Evolutionary conservation across 2,329 filamentous ascomycete genomes (phyloP), one percentile per base, ranked within the genome.

Genomic region (Epichloe brachyelytri): DNA sequence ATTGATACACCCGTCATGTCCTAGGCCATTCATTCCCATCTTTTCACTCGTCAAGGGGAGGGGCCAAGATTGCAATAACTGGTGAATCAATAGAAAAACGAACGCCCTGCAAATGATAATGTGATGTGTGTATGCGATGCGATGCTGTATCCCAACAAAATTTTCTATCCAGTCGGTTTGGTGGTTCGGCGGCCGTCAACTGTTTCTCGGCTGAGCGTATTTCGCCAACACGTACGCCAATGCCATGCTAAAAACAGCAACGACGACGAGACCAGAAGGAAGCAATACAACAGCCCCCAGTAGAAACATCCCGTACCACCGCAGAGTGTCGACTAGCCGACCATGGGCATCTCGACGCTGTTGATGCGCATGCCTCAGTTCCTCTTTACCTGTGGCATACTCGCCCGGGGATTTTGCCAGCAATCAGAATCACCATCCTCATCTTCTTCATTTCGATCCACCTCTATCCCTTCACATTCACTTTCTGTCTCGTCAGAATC

Each of bases 271-370:
- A 56, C 64, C 64, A 47, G 62, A 62, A 51, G 75, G 74, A 43
- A 78, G 68, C 55, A 78, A 65, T 54, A 77, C 72, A 48, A 70
- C 57, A 15, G 70, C 69, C 12, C 69, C 73, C 50, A 74, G 58
- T 30, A 71, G 52, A 45, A 65, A 61, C 55, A 71, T 64, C 56
- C 74, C 70, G 53, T 68, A 64, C 51, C 63, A 66, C 49, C 72
- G 73, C 53, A 75, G 58, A 49, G 59, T 62, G 40, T 69, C 68
- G 34, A 76, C 65, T 55, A 68, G 61, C 55, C 59, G 61, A 43
- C 71, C 65, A 46, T 64, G 65, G 40, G 62, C 62, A 47, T 66
- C 63, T 34, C 61, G 63, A 54, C 61, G 61, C 56, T 59, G 63
- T 54, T 58, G 62, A 53, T 60, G 49, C 51, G 64, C 59, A 53